Evolutionary conservation across 108 stramenopile genomes (phyloP), one percentile per base, ranked within the genome.

Genomic region (Stephanodiscus triporus): DNA sequence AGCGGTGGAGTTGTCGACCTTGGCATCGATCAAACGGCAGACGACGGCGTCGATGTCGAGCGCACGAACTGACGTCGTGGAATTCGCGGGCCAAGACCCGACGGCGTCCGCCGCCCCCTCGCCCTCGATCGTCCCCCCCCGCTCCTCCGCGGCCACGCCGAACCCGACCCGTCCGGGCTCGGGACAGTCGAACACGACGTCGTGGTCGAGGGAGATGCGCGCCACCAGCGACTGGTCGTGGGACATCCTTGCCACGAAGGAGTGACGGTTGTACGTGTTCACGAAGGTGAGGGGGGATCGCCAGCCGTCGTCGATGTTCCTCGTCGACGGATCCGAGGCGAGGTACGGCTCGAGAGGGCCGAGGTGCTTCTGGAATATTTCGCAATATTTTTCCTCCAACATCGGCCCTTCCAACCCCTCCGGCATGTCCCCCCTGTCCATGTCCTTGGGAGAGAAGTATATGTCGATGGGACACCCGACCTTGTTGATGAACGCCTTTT

Each of bases 401-500:
- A 11, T 9, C 40, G 40, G 11, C 11, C 40, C 0, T n/a, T n/a
- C 40, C 40, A 40, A 1, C 9, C 9, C 40, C 40, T 6, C 11
- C 40, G 40, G 9, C 40, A 11, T 40, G 9, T 40, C 40, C 40
- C 40, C n/a, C n/a, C n/a, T n/a, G n/a, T 40, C 40, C 11, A 10
- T 34, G n/a, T 43, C 36, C 6, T 36, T 55, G 7, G 74, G 74
- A 23, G 74, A 65, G 60, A 67, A 75, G 57, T 75, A 75, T 0
- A 75, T 22, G 40, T 75, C 74, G 14, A 75, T 59, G 8, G 74
- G 74, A 34, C 74, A 75, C 1, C 66, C 74, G 13, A 75, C 74
- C 65, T 75, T 75, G 74, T 75, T 75, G 56, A 75, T 59, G 24
- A 75, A 60, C n/a, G 42, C 74, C 20, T 75, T 66, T 6, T 29